Evolutionary conservation across 2,329 filamentous ascomycete species (phyloP).

Genomic region (Herpotrichia juniperi): DNA sequence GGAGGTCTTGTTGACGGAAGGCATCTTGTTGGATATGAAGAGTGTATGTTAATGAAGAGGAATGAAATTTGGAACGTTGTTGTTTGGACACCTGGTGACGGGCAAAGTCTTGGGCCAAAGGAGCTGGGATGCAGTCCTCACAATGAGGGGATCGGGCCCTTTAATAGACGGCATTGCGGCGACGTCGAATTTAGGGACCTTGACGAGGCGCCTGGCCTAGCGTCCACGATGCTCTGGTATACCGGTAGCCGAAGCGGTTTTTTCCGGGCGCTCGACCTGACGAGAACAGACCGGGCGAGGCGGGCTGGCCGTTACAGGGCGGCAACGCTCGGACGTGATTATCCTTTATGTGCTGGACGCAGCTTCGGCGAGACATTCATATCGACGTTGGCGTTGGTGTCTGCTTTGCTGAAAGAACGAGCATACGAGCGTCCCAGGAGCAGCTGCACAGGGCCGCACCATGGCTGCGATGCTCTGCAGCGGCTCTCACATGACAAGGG

Average conservation of each 20-base stretch:
- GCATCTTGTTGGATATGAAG: conserved; percentile 42
- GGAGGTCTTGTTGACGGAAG: conserved; percentile 83
- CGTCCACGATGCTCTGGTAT: background rate
- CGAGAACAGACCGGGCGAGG: conserved; percentile 3
- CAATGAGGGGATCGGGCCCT: conserved; percentile 42
- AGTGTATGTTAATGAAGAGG: conserved; percentile 56
- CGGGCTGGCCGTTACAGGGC: background rate
- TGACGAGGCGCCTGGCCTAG: conserved; percentile 1
- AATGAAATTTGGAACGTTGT: conserved; percentile 64
- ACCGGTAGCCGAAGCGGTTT: conserved; percentile 3
- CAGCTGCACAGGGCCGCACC: background rate
- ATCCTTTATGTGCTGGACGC: background rate
- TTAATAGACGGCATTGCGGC: conserved; percentile 46
- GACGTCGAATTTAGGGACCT: conserved; percentile 22
- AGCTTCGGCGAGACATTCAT: background rate
- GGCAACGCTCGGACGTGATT: background rate
- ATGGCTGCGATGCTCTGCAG: background rate
- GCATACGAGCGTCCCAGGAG: background rate
- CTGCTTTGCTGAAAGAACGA: background rate
- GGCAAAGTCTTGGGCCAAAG: conserved; percentile 61
- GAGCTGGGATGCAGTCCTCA: conserved; percentile 49
- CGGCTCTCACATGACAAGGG: background rate
- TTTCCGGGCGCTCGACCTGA: conserved; percentile 5
- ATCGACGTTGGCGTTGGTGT: background rate
- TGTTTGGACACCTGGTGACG: conserved; percentile 64